A percentile compares a stretch with the other conserved stretches of the same genome.
Evolutionary conservation across 108 stramenopile genomes (phyloP).

Genomic region (Cyclotella baltica): DNA sequence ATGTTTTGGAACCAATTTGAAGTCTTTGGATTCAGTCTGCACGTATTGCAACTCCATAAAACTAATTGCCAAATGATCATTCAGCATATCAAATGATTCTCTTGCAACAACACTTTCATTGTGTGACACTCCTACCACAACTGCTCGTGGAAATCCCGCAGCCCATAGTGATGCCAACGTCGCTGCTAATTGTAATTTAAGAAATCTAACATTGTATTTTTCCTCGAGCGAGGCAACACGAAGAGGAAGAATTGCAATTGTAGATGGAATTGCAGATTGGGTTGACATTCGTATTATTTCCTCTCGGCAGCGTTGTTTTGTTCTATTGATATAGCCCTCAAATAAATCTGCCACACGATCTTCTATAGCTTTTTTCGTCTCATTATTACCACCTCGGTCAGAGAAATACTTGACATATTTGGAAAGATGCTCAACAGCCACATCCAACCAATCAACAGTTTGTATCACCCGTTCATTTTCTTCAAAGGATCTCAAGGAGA

Average conservation of each 20-base stretch:
- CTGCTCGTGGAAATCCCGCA: constrained; percentile 18
- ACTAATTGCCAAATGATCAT: constrained; percentile 5
- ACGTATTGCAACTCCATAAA: constrained; percentile 33
- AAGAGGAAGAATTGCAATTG: constrained; percentile 36
- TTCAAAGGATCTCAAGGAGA: constrained; percentile 16
- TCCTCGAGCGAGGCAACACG: constrained; percentile 15
- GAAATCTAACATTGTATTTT: neutral
- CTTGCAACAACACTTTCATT: constrained; percentile 18
- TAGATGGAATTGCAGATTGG: constrained; percentile 4
- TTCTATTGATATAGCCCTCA: constrained; percentile 15
- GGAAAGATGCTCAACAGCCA: constrained; percentile 27
- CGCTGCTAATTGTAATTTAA: constrained; percentile 18
- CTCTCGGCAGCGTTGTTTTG: neutral
- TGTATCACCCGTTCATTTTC: constrained; percentile 6
- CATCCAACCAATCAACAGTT: constrained; percentile 35
- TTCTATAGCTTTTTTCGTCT: constrained; percentile 2
- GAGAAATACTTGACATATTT: constrained; percentile 28
- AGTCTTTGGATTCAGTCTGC: constrained; percentile 7
- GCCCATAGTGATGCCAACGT: constrained; percentile 25
- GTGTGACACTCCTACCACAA: constrained; percentile 26
- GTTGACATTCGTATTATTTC: neutral
- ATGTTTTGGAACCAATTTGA: constrained; percentile 15
- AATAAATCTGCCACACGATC: constrained; percentile 18
- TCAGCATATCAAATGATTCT: constrained; percentile 4
- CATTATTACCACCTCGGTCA: neutral